Percentiles rank a stretch among this genome's conserved stretches.
These are phyloP conservation scores for Marchantia paleacea DNA, from an alignment of 225 moss, liverwort and hornwort genomes.

Conservation along the genomic window DNA sequence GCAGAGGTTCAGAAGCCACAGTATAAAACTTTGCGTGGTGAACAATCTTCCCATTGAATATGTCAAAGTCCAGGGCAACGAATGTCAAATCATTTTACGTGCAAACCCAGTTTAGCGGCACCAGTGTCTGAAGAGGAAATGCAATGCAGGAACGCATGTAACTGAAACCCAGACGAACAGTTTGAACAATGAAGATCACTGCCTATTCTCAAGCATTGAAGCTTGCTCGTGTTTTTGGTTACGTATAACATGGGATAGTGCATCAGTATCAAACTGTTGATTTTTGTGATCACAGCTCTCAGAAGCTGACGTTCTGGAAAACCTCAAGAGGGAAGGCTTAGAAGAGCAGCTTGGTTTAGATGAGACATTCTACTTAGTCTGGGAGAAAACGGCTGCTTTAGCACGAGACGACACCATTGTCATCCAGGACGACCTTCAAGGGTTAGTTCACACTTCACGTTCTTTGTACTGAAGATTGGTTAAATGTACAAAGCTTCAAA, in stretches of 20 bases:
- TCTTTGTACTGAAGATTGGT: not conserved
- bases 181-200: not conserved
- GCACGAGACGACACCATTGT: conserved; percentile 18
- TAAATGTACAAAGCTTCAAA: not conserved
- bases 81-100: not conserved
- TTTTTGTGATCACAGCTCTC: conserved; percentile 29
- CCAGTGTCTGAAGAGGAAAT: not conserved
- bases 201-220: not conserved
- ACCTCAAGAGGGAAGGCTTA: conserved; percentile 30
- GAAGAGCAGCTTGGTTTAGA: conserved; percentile 32
- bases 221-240: too few species aligned
- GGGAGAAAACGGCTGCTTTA: conserved; percentile 39
- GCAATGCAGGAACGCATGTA: not conserved
- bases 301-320: conserved; percentile 36
- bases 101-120: not conserved
- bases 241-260: not conserved
- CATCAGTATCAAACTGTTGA: not conserved
- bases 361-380: conserved; percentile 34
- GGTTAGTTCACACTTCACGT: conserved; percentile 22
- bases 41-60: not conserved
- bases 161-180: not conserved
- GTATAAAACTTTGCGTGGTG: not conserved
- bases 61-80: not conserved
- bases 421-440: conserved; percentile 21
- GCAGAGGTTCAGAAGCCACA: not conserved